These are phyloP conservation scores for Phytophthora megakarya DNA, from an alignment of 352 stramenopile species.

Conservation along the genomic window DNA sequence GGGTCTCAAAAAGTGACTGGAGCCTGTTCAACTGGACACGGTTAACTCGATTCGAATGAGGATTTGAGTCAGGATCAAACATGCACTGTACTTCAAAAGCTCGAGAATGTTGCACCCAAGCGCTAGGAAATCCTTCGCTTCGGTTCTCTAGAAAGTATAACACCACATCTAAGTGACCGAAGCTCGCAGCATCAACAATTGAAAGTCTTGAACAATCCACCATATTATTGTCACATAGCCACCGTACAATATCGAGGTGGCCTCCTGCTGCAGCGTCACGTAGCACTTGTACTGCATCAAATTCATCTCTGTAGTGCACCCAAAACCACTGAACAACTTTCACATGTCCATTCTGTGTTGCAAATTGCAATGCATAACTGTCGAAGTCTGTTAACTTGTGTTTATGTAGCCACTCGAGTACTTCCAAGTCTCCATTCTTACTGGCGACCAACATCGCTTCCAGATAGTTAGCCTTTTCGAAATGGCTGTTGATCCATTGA, in stretches of 20 bases:
- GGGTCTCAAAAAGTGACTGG: background rate
- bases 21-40: background rate
- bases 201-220: background rate
- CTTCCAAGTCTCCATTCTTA: background rate
- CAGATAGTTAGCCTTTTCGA: too few relatives aligned
- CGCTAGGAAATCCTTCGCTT: background rate
- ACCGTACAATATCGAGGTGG: background rate
- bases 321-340: background rate
- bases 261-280: background rate
- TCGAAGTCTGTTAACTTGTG: background rate
- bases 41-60: background rate
- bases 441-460: too few relatives aligned
- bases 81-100: background rate
- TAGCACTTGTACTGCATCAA: background rate
- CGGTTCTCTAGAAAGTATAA: background rate
- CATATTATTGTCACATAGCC: background rate
- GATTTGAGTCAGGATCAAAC: background rate
- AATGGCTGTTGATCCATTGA: too few relatives aligned
- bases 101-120: background rate
- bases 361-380: background rate
- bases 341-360: background rate
- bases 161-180: background rate
- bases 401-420: background rate
- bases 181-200: background rate
- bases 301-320: background rate